phyloP scores from a whole-genome alignment of 192 early-diverging fungal genomes.

The Backusella westeae region DNA sequence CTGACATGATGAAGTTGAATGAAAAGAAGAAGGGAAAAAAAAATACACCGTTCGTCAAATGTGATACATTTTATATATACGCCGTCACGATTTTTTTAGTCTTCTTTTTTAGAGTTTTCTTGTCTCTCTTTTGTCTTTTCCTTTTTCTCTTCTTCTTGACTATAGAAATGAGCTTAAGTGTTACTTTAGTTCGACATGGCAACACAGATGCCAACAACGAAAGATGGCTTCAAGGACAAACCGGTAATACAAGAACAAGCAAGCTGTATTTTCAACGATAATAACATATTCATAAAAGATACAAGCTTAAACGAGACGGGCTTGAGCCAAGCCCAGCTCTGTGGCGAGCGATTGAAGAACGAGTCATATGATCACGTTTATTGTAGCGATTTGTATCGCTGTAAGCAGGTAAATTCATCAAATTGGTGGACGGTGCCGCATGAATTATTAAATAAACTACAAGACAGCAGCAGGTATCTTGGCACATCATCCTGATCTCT shows the following conservation, averaged over 20 bases:
- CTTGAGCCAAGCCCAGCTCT: conserved; percentile 14
- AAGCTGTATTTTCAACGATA: too few species aligned
- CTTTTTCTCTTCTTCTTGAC: neutral
- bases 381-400: conserved; percentile 26
- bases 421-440: neutral
- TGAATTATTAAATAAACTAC: neutral
- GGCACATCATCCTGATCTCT: conserved; percentile 2
- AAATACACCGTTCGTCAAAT: neutral
- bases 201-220: conserved; percentile 37
- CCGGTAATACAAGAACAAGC: conserved; percentile 7
- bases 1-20: neutral
- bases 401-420: conserved; percentile 20
- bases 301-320: conserved; percentile 20
- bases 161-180: neutral
- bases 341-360: conserved; percentile 15
- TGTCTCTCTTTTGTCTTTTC: neutral
- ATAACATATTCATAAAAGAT: conserved; percentile 9
- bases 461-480: conserved; percentile 25
- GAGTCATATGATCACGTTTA: conserved; percentile 22
- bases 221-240: conserved; percentile 28
- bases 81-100: neutral
- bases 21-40: neutral
- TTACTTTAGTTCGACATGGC: conserved; percentile 34
- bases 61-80: neutral
- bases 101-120: neutral